These are phyloP conservation scores for Bipolaris gigantea DNA, from an alignment of 2,329 filamentous ascomycete species.

Conservation along the genomic window DNA sequence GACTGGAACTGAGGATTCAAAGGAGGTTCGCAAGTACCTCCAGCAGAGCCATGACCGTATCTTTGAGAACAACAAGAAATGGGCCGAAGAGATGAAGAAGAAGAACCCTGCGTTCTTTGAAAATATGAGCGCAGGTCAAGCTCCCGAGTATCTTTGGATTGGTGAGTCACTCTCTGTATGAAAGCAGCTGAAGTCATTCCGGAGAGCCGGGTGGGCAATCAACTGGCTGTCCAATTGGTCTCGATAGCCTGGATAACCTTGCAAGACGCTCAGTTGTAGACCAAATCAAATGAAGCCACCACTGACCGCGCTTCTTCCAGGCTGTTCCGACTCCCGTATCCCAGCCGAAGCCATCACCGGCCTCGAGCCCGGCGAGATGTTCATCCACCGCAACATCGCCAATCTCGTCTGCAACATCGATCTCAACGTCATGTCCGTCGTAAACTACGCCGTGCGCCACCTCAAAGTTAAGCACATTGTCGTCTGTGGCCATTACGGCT, in stretches of 20 bases:
- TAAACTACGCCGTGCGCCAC: constrained; percentile 47
- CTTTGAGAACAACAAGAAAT: constrained; percentile 69
- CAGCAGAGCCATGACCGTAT: constrained; percentile 66
- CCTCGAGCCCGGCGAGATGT: constrained; percentile 41
- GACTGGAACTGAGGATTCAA: constrained; percentile 24
- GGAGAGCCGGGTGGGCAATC: background rate
- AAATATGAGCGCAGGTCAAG: constrained; percentile 65
- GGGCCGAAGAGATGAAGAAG: constrained; percentile 62
- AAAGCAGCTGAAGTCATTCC: background rate
- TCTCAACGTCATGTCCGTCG: constrained; percentile 47
- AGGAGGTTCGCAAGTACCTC: constrained; percentile 54
- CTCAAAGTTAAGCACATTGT: constrained; percentile 67
- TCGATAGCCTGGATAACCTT: background rate
- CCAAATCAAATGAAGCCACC: background rate
- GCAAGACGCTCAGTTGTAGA: background rate
- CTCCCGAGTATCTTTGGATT: constrained; percentile 66
- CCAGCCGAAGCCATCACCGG: constrained; percentile 48
- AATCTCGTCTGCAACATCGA: constrained; percentile 47
- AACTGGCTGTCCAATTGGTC: background rate
- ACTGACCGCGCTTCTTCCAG: constrained; percentile 18
- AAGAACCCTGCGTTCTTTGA: constrained; percentile 67
- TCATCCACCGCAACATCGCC: constrained; percentile 42
- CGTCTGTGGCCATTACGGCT: constrained; percentile 69
- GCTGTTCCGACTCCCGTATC: constrained; percentile 47
- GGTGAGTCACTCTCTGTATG: constrained; percentile 24